These are phyloP conservation scores for Akanthomyces muscarius DNA, from an alignment of 2,329 filamentous ascomycete species.

Conservation along the genomic window DNA sequence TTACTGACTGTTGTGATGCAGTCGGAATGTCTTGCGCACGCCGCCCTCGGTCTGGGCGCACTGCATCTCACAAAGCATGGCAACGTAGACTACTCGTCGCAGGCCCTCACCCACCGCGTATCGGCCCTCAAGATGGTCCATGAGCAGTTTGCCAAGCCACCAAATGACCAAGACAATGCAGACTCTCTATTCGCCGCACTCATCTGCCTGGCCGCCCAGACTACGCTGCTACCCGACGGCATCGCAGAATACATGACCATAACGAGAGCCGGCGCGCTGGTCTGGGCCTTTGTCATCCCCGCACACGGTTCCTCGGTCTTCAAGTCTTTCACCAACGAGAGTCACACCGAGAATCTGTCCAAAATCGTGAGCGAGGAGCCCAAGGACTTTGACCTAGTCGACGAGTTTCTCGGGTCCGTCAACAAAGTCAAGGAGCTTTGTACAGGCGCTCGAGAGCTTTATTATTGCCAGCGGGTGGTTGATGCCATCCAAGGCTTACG, in stretches of 20 bases:
- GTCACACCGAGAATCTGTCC: slow-evolving; percentile 26
- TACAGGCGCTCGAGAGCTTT: slow-evolving; percentile 19
- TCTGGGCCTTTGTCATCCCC: slow-evolving; percentile 24
- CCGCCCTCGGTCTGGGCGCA: slow-evolving; percentile 36
- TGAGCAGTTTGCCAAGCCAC: slow-evolving; percentile 26
- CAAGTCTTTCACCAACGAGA: slow-evolving; percentile 23
- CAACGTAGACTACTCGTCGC: slow-evolving; percentile 25
- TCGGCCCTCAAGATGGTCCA: slow-evolving; percentile 34
- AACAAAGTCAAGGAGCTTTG: slow-evolving; percentile 21
- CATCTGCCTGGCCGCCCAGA: slow-evolving; percentile 35
- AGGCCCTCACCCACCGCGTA: slow-evolving; percentile 34
- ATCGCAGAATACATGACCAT: slow-evolving; percentile 37
- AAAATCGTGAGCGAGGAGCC: slow-evolving; percentile 24
- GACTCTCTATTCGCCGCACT: slow-evolving; percentile 35
- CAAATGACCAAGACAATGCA: slow-evolving; percentile 28
- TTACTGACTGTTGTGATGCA: slow-evolving; percentile 18
- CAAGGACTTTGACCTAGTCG: slow-evolving; percentile 21
- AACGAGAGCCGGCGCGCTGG: slow-evolving; percentile 28
- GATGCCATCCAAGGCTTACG: slow-evolving; percentile 19
- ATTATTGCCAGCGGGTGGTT: slow-evolving; percentile 21
- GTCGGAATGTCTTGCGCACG: slow-evolving; percentile 37
- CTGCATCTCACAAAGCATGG: slow-evolving; percentile 33
- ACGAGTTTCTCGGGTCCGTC: slow-evolving; percentile 23
- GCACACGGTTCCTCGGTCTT: slow-evolving; percentile 23
- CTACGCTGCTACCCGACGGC: slow-evolving; percentile 33